Evolutionary conservation across 129 eudicot genomes (phyloP), one percentile per base, ranked within the genome.

Genomic region (Chrysanthemum seticuspe): DNA sequence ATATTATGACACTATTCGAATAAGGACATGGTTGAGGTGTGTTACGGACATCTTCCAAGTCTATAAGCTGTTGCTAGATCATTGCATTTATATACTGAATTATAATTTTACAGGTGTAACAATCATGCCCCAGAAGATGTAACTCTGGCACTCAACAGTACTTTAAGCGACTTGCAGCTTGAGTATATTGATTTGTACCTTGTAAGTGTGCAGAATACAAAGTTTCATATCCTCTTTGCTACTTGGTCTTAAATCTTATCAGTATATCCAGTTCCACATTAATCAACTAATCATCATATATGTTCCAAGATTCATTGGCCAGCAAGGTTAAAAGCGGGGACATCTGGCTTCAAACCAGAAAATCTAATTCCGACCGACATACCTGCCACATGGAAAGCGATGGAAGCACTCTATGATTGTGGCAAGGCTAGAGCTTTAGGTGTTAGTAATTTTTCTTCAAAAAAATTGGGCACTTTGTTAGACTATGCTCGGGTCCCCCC

Each of bases 51-150:
- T 40, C 10, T 40, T 40, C 47, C 47, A 40, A 40, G 47, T 40
- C 47, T 40, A 40, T 40, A 40, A 40, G 47, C 47, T 40, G 45
- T 40, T 40, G 45, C 45, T 40, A 6, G 45, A 40, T 1, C 45
- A 40, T 40, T 40, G 47, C 47, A 40, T 40, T 40, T 40, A 40
- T 40, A 40, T 40, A 40, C 47, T 40, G 47, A 40, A 40, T 40
- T 7, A 40, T 40, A 23, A 67, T 19, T 62, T n/a, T 82, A 52
- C 83, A 91, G 97, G 97, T 82, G 88, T 65, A 88, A 85, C 65
- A 83, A 88, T 73, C 97, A 88, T 51, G 74, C 86, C 18, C 90
- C 97, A 0, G 96, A 86, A 78, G 97, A 91, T 79, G 96, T 91
- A 57, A 83, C 96, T n/a, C 68, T 84, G 70, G 96, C 97, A 70